Base-by-base conservation (phyloP, 2,329 filamentous ascomycete species). In the Microdochium trichocladiopsis region DNA sequence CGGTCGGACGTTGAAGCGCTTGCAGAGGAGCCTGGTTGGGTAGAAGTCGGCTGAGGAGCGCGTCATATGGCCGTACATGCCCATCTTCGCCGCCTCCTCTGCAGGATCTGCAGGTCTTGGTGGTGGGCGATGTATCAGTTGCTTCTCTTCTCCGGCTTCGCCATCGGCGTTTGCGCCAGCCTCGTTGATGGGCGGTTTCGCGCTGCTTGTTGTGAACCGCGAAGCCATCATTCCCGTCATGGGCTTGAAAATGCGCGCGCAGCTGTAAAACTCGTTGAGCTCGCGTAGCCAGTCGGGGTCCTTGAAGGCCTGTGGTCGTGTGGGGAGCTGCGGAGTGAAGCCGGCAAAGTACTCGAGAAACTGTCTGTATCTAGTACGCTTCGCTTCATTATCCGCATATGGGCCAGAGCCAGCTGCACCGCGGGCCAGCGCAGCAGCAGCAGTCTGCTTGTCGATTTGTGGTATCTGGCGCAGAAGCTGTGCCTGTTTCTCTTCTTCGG, bases 41-140 rank as follows among this genome's bases (percentile, higher is more conserved):
- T 85, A 86, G 68, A 96, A 97, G 4, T 84, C 80, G 8, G 81
- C 68, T 0, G 78, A 75, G 22, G 78, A 83, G 55, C 94, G 78
- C 2, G 94, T 99, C 82, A 97, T 80, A 14, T 84, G 79, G 1
- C 94, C 94, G 69, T 92, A 96, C 91, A 97, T 96, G 53, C 90
- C 91, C 64, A 96, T 73, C 62, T 80, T 88, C 8, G 94, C 94
- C 1, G 94, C 94, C 60, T 90, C 86, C 64, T 92, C 87, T 11
- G 90, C 90, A 0, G 92, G 86, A 61, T 96, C 88, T 55, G 84
- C 77, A 3, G 78, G 76, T 60, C 86, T 90, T 23, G 72, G 67
- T 9, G 70, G 60, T 0, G 75, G 73, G 53, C 73, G 77, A 49
- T 69, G 72, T 16, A 83, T 69, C 8, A 80, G 55, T 1, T 65